phyloP scores from a whole-genome alignment of 208 protist species.

The Trypanosomatidae sp. region DNA sequence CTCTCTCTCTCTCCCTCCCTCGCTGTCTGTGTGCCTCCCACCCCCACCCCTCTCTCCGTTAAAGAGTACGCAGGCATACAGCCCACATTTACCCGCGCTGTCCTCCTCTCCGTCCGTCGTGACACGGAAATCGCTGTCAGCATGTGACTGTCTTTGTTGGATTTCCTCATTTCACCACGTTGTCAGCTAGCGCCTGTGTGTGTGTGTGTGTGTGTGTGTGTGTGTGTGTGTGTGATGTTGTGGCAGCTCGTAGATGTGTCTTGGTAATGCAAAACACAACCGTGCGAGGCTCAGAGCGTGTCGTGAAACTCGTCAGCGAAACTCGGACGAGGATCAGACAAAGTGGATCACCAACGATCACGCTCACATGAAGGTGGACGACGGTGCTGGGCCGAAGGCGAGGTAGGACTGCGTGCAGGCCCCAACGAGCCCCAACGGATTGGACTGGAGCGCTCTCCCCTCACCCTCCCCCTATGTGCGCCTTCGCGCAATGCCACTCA shows the following conservation, averaged over 20 bases:
- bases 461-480: not conserved
- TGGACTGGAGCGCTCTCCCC: no score
- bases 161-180: not conserved
- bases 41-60: not conserved
- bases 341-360: no score
- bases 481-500: no score
- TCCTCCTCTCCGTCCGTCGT: not conserved
- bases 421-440: no score
- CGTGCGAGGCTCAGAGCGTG: not conserved
- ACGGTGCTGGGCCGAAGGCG: no score
- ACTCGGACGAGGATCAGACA: no score
- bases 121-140: not conserved
- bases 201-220: not conserved
- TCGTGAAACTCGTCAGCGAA: no score
- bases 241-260: not conserved
- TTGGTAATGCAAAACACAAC: not conserved
- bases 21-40: not conserved
- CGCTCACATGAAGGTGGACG: no score
- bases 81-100: not conserved
- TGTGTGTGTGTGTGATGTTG: not conserved
- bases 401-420: no score
- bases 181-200: not conserved
- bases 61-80: no score
- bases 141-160: not conserved
- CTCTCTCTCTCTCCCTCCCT: not conserved